Evolutionary conservation across 805 yeast species (phyloP).

Genomic region (Priceomyces haplophilus): DNA sequence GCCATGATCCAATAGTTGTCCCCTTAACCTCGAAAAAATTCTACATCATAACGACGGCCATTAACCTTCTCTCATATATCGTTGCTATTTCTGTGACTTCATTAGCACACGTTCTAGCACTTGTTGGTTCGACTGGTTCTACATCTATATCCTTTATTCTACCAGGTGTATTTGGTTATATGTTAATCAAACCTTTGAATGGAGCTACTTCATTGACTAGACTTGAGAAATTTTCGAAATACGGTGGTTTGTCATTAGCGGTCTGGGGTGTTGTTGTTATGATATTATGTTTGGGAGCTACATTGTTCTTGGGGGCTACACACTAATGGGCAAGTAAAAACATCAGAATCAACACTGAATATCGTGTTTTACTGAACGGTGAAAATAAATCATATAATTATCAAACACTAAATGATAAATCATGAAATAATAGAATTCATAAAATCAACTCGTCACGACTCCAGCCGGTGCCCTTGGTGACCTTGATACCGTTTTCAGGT

Average conservation of each 20-base stretch:
- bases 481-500: constrained; percentile 35
- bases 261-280: constrained; percentile 56
- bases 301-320: constrained; percentile 41
- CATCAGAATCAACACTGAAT: background rate
- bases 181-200: constrained; percentile 42
- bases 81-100: constrained; percentile 60
- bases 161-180: constrained; percentile 75
- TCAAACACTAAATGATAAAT: too few relatives aligned
- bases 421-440: too few relatives aligned
- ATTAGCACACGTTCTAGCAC: constrained; percentile 64
- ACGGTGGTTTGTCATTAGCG: constrained; percentile 42
- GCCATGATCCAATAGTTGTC: constrained; percentile 46
- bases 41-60: constrained; percentile 44
- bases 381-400: too few relatives aligned
- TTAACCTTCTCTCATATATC: constrained; percentile 49
- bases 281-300: constrained; percentile 52
- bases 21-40: constrained; percentile 50
- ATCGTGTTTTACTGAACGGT: too few relatives aligned
- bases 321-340: constrained; percentile 19
- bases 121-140: constrained; percentile 83
- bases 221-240: constrained; percentile 32
- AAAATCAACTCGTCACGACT: constrained; percentile 34
- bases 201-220: constrained; percentile 23
- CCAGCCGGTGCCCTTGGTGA: constrained; percentile 38
- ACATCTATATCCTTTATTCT: constrained; percentile 73